phyloP scores from a whole-genome alignment of 257 asterid genomes.

The Solanum chaucha region DNA sequence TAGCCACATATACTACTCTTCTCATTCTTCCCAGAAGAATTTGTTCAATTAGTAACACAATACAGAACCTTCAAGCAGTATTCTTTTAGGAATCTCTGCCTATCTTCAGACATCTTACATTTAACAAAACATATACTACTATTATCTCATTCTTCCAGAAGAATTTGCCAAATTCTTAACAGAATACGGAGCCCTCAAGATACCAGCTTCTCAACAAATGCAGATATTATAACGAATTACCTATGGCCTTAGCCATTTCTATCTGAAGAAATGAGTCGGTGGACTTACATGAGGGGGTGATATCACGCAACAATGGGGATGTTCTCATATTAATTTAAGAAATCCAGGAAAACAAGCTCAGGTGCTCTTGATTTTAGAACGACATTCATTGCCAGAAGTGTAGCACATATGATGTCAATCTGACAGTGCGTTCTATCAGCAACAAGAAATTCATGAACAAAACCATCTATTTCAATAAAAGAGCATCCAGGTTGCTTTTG shows the following conservation, averaged over 20 bases:
- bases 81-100: no score
- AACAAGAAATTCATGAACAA: conserved; percentile 7
- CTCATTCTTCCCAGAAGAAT: no score
- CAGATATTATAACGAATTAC: background rate
- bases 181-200: background rate
- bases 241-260: background rate
- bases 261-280: background rate
- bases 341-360: conserved; percentile 4
- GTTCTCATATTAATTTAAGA: background rate
- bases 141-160: background rate
- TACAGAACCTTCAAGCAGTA: no score
- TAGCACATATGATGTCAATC: background rate
- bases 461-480: conserved; percentile 2
- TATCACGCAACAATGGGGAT: background rate
- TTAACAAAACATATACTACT: no score
- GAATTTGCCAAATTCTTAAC: background rate
- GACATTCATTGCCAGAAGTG: background rate
- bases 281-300: background rate
- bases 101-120: no score
- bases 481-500: conserved; percentile 12
- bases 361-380: background rate
- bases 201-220: background rate
- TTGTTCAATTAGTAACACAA: no score
- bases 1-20: background rate
- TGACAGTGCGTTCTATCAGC: conserved; percentile 1